These are phyloP conservation scores for Saprolegnia parasitica DNA, from an alignment of 352 stramenopile genomes.

Conservation along the genomic window DNA sequence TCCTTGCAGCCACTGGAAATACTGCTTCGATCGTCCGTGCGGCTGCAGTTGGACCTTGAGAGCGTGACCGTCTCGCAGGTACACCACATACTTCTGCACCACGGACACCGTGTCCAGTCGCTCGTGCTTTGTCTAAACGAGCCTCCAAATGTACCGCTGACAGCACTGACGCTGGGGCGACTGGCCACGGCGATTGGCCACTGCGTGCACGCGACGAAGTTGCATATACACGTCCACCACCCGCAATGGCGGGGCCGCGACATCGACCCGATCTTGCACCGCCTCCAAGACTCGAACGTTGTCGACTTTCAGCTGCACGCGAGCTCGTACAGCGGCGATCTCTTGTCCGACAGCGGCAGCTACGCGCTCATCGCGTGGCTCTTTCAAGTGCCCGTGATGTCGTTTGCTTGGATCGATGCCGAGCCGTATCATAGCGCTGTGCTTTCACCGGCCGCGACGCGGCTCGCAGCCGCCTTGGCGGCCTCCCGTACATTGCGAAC, in stretches of 20 bases:
- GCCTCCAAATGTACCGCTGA: background rate
- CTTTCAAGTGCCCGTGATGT: background rate
- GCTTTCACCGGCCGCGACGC: background rate
- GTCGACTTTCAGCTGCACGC: background rate
- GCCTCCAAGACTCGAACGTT: background rate
- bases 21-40: background rate
- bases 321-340: background rate
- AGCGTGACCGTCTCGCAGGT: background rate
- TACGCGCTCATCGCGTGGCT: background rate
- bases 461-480: background rate
- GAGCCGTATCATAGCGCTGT: background rate
- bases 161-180: background rate
- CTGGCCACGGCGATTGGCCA: background rate
- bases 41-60: background rate
- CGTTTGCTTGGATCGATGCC: slow-evolving; percentile 10
- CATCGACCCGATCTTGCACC: background rate
- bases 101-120: background rate
- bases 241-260: background rate
- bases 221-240: background rate
- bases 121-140: background rate
- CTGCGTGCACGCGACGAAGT: background rate
- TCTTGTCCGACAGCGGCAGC: background rate
- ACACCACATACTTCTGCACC: background rate
- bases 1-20: background rate
- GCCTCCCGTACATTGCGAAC: background rate